Conservation (phyloP, 805 yeast species). For the Ogataea sp. region DNA sequence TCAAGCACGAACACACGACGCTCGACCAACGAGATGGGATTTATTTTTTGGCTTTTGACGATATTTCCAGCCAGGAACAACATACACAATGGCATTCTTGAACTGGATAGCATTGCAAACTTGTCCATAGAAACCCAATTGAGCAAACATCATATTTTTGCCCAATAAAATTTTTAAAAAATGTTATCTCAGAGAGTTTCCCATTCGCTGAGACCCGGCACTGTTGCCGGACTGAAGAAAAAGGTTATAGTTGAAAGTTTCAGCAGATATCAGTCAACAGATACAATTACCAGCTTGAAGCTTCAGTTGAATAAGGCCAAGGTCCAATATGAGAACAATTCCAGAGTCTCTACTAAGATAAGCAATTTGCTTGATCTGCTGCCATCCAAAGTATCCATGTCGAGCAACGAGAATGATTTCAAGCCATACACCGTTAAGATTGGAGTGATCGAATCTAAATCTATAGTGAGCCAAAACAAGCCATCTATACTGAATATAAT, state of each 20-base stretch:
- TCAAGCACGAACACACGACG: too few species aligned
- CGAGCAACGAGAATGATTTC: too few species aligned
- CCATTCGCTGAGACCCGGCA: too few species aligned
- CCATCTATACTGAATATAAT: constrained; percentile 19
- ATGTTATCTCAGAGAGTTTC: neutral
- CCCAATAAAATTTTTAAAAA: neutral
- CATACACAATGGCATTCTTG: too few species aligned
- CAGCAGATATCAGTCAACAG: too few species aligned
- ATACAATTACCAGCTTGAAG: neutral
- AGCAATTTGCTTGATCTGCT: neutral
- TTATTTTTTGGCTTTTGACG: too few species aligned
- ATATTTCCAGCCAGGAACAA: too few species aligned
- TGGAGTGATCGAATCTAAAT: constrained; percentile 19
- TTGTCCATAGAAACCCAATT: neutral
- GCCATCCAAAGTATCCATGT: neutral
- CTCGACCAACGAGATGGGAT: too few species aligned
- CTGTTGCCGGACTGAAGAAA: too few species aligned
- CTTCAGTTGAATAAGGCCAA: neutral
- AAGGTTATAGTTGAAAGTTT: too few species aligned
- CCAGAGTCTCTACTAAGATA: neutral
- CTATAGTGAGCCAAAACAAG: constrained; percentile 2
- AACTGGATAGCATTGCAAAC: too few species aligned
- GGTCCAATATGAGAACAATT: neutral
- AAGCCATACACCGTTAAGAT: constrained; percentile 16
- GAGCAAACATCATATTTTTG: too few species aligned